Percentiles rank a stretch among this genome's conserved stretches.
Conservation (phyloP, 2,329 filamentous ascomycete genomes). For the Aspergillus novofumigatus region DNA sequence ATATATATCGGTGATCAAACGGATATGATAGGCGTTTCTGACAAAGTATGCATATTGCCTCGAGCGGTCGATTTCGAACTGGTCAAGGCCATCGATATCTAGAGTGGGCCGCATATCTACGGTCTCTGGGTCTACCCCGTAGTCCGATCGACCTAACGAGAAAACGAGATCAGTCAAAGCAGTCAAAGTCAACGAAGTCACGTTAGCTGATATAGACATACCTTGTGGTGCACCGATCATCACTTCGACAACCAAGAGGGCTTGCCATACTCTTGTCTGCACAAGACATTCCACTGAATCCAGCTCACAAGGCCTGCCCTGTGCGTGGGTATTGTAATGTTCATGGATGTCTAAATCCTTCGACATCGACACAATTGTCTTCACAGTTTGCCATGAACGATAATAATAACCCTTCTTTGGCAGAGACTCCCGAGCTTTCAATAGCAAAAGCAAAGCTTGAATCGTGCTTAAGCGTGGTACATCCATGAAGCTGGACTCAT, state of each 20-base stretch:
- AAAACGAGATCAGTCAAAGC: slow-evolving; percentile 17
- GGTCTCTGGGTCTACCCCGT: slow-evolving; percentile 68
- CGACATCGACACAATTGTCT: slow-evolving; percentile 87
- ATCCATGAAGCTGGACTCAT: slow-evolving; percentile 91
- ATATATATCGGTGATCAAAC: slow-evolving; percentile 71
- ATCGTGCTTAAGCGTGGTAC: slow-evolving; percentile 85
- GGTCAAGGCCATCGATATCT: slow-evolving; percentile 63
- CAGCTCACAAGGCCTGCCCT: slow-evolving; percentile 66
- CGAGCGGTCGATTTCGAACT: slow-evolving; percentile 71
- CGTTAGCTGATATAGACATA: slow-evolving; percentile 34
- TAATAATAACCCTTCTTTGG: slow-evolving; percentile 95
- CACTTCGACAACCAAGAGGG: slow-evolving; percentile 76
- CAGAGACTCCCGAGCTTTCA: slow-evolving; percentile 88
- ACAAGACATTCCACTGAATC: slow-evolving; percentile 71
- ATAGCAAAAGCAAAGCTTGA: slow-evolving; percentile 78
- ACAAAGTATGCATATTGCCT: slow-evolving; percentile 81
- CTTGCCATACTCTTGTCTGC: slow-evolving; percentile 87
- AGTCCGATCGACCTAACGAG: slow-evolving; percentile 66
- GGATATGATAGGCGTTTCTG: slow-evolving; percentile 71
- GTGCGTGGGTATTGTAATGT: slow-evolving; percentile 73
- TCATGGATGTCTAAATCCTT: slow-evolving; percentile 88
- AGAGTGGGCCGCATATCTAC: slow-evolving; percentile 69
- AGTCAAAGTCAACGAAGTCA: slow-evolving; percentile 3
- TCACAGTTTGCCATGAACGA: slow-evolving; percentile 93
- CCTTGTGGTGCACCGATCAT: slow-evolving; percentile 95